Evolutionary conservation across 371 early-diverging fungal genomes (phyloP).

Genomic region (Circinella umbellata): DNA sequence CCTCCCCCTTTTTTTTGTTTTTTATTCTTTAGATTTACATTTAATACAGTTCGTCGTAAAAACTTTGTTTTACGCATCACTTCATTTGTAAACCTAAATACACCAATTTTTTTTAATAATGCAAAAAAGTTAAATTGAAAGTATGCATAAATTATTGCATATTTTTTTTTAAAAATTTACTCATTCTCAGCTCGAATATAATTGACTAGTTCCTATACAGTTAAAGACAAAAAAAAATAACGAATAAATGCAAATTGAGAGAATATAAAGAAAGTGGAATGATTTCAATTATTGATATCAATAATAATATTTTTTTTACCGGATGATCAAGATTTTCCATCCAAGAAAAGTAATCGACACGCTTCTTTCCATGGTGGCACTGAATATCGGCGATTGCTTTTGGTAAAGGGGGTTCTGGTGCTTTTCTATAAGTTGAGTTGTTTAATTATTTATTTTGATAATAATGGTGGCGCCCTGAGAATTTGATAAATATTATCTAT

Average conservation of each 20-base stretch:
- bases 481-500: too few relatives aligned
- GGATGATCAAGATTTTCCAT: slow-evolving; percentile 59
- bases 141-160: neutral
- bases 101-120: too few relatives aligned
- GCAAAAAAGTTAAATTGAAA: neutral
- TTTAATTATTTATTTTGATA: neutral
- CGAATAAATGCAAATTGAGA: neutral
- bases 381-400: slow-evolving; percentile 5
- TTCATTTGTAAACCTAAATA: slow-evolving; percentile 20
- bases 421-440: neutral
- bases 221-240: neutral
- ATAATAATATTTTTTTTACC: slow-evolving; percentile 29
- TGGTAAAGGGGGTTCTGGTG: neutral
- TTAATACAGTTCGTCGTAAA: slow-evolving; percentile 35
- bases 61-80: slow-evolving; percentile 36
- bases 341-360: slow-evolving; percentile 52
- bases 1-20: neutral
- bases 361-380: slow-evolving; percentile 18
- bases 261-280: too few relatives aligned
- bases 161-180: slow-evolving; percentile 31
- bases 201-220: slow-evolving; percentile 39
- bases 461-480: too few relatives aligned
- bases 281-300: too few relatives aligned
- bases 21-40: slow-evolving; percentile 9
- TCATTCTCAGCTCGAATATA: slow-evolving; percentile 65